Percentiles rank a stretch among this genome's conserved stretches.
These are phyloP conservation scores for Pythium rishiriense DNA, from an alignment of 352 stramenopile genomes.

Conservation along the genomic window DNA sequence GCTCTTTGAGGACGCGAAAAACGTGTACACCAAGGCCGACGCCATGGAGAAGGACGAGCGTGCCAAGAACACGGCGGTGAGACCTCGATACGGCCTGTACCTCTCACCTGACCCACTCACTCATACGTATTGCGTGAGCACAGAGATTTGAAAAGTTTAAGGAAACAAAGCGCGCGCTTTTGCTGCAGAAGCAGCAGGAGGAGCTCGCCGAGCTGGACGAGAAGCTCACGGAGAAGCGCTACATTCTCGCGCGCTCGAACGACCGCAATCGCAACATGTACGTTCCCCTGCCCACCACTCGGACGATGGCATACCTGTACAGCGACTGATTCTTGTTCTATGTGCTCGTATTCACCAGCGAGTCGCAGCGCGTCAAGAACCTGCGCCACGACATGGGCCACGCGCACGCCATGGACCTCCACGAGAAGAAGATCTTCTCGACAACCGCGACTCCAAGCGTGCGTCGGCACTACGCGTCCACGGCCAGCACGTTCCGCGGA, in stretches of 20 bases:
- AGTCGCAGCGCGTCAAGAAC: slow-evolving; percentile 72
- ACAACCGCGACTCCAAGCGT: slow-evolving; percentile 39
- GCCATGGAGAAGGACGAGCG: slow-evolving; percentile 65
- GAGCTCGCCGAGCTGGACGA: slow-evolving; percentile 62
- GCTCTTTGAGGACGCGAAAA: slow-evolving; percentile 78
- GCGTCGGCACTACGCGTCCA: slow-evolving; percentile 44
- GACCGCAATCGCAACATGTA: slow-evolving; percentile 60
- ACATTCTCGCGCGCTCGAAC: slow-evolving; percentile 59
- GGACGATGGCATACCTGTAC: no score
- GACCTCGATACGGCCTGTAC: no score
- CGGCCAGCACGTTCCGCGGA: slow-evolving; percentile 60
- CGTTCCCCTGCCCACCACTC: no score
- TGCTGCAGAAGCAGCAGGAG: slow-evolving; percentile 55
- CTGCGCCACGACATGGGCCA: slow-evolving; percentile 65
- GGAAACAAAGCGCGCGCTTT: slow-evolving; percentile 47
- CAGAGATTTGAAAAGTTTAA: slow-evolving; percentile 67
- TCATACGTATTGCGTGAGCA: no score
- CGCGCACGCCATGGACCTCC: slow-evolving; percentile 55
- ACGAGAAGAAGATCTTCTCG: slow-evolving; percentile 66
- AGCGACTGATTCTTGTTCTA: neutral
- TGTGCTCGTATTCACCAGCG: slow-evolving; percentile 31
- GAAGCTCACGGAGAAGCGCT: slow-evolving; percentile 74
- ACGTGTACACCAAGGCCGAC: slow-evolving; percentile 56
- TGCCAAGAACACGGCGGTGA: slow-evolving; percentile 36
- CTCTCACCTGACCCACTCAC: neutral